phyloP scores from a whole-genome alignment of 345 rosid genomes.

The Heritiera fomes region DNA sequence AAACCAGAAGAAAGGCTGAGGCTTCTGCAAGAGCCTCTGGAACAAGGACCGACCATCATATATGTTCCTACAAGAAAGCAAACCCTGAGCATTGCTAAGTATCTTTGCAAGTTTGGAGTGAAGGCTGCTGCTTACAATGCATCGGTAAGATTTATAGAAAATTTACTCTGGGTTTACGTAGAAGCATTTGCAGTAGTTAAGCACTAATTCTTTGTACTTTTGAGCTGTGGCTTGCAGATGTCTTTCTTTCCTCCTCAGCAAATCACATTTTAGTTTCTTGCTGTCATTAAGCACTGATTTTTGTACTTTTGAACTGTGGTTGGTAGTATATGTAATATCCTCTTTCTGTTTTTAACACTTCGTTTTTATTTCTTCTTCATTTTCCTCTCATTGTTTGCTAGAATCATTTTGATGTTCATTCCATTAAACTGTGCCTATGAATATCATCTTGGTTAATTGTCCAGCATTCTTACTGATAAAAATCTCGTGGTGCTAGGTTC shows the following conservation, averaged over 20 bases:
- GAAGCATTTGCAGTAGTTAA: not conserved
- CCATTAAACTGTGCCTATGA: not conserved
- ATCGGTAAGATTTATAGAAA: slow-evolving; percentile 40
- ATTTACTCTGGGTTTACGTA: not conserved
- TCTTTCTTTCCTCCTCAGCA: no score
- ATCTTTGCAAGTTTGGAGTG: slow-evolving; percentile 61
- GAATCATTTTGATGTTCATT: not conserved
- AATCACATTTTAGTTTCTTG: not conserved
- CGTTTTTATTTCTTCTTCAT: no score
- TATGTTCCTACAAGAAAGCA: slow-evolving; percentile 92
- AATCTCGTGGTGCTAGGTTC: not conserved
- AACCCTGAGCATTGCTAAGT: slow-evolving; percentile 63
- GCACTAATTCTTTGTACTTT: no score
- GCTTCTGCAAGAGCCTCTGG: slow-evolving; percentile 48
- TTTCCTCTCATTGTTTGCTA: not conserved
- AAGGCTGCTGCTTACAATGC: slow-evolving; percentile 96
- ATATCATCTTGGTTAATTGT: not conserved
- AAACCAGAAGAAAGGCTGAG: slow-evolving; percentile 38
- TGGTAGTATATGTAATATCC: no score
- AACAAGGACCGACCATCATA: slow-evolving; percentile 71
- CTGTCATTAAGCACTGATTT: no score
- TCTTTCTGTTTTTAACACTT: no score
- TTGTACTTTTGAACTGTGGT: no score
- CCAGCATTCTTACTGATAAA: not conserved
- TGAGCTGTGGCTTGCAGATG: no score